Evolutionary conservation across 345 rosid species (phyloP), one percentile per base, ranked within the genome.

Genomic region (Trapa incisa): DNA sequence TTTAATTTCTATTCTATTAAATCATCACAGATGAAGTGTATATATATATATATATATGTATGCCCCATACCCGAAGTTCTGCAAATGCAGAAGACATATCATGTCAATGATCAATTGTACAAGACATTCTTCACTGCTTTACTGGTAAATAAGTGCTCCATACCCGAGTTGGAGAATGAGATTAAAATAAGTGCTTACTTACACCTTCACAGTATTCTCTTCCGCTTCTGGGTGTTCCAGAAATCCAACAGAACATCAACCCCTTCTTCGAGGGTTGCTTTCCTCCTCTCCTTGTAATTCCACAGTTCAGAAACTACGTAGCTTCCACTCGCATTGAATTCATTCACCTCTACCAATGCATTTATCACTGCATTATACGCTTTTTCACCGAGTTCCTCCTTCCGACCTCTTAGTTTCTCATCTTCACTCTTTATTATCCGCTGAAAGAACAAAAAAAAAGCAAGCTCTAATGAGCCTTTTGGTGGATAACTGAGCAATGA

Each of bases 311-410:
- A 82, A 73, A 73, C 82, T 58, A 89, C 77, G 67, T 88, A 93
- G 71, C 92, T 85, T 70, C 97, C 98, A 71, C 98, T 93, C 0
- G 98, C 94, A 68, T 93, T 93, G 81, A 85, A 86, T 66, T 93
- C 97, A 53, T 90, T 88, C 71, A 90, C 82, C 76, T 93, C 90
- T 74, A 56, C 79, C 75, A 90, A 74, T 57, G 98, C 84, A 47
- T 81, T 71, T 29, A 79, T 67, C 52, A 93, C 97, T 10, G 91
- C 83, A 58, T 75, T 74, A 74, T 75, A 88, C 33, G 75, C 91
- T 65, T 82, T 86, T 14, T 76, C 75, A 39, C 94, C 96, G 68
- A 84, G 16, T 65, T 91, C 88, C 33, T 71, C 61, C 85, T 64
- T 82, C 79, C 91, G 71, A n/a, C 72, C 75, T 70, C 74, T 80